A percentile compares a stretch with the other conserved stretches of the same genome.
phyloP scores from a whole-genome alignment of 2,329 filamentous ascomycete species.

The Cladophialophora chaetospira region DNA sequence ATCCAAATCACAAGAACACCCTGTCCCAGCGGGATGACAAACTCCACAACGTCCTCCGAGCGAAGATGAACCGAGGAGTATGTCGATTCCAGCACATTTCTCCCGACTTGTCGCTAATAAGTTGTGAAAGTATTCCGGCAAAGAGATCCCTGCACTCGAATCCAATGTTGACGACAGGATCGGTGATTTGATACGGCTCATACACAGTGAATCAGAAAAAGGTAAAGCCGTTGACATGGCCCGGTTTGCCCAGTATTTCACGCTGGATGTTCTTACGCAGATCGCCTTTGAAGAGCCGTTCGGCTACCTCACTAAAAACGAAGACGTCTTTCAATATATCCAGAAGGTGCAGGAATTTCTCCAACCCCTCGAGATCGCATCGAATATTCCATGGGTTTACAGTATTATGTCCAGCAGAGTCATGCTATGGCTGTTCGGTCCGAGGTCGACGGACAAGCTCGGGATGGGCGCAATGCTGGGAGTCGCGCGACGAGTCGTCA shows the following conservation, averaged over 20 bases:
- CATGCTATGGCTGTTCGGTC: background rate
- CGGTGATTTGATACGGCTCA: constrained; percentile 10
- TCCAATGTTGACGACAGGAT: constrained; percentile 15
- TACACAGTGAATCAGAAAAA: background rate
- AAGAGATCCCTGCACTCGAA: constrained; percentile 25
- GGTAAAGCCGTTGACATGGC: constrained; percentile 13
- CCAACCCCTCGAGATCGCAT: background rate
- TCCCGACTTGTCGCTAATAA: background rate
- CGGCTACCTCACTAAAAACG: constrained; percentile 18
- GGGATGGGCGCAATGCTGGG: constrained; percentile 23
- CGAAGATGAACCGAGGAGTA: constrained; percentile 22
- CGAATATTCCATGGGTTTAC: constrained; percentile 2
- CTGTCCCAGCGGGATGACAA: constrained; percentile 23
- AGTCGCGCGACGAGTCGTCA: constrained; percentile 24
- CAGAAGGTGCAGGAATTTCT: background rate
- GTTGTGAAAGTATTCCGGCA: constrained; percentile 19
- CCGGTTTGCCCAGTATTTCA: constrained; percentile 17
- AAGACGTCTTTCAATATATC: constrained; percentile 14
- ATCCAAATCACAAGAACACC: constrained; percentile 17
- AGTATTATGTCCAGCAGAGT: background rate
- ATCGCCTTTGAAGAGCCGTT: constrained; percentile 23
- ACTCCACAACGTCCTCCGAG: constrained; percentile 11
- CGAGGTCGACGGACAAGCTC: constrained; percentile 5
- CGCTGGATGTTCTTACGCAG: constrained; percentile 21
- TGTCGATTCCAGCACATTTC: background rate